phyloP scores from a whole-genome alignment of 192 early-diverging fungal species.

The Backusella circina region DNA sequence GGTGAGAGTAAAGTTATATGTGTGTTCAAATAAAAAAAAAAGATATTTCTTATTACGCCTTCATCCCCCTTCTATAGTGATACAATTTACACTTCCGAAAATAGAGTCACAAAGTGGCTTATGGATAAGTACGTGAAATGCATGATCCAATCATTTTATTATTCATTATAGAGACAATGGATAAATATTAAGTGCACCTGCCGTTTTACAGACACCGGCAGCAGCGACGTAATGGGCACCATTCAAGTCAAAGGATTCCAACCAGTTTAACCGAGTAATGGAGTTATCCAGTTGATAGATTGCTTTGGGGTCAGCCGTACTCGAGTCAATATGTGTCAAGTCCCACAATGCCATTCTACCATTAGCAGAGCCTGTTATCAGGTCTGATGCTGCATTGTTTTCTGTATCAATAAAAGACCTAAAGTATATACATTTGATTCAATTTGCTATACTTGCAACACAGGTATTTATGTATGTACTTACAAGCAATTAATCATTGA shows the following conservation, averaged over 20 bases:
- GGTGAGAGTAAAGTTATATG: background rate
- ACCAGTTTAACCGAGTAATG: slow-evolving; percentile 13
- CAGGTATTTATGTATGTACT: background rate
- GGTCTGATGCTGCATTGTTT: background rate
- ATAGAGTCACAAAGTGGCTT: background rate
- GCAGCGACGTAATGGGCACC: background rate
- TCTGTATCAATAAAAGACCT: background rate
- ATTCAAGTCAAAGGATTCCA: background rate
- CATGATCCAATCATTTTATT: background rate
- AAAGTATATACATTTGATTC: background rate
- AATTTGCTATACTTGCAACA: background rate
- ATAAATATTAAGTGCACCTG: slow-evolving; percentile 3
- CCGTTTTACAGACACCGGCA: slow-evolving; percentile 6
- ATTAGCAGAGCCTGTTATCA: slow-evolving; percentile 29
- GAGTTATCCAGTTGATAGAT: background rate
- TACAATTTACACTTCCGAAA: background rate
- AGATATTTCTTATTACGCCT: background rate
- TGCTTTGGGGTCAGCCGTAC: background rate
- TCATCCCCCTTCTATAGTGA: background rate
- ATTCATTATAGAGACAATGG: background rate
- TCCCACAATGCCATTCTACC: slow-evolving; percentile 23
- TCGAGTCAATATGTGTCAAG: background rate
- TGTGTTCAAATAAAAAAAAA: slow-evolving; percentile 7
- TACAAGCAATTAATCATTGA: slow-evolving; percentile 27
- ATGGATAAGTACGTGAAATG: background rate